Evolutionary conservation across 116 monocot species (phyloP), one percentile per base, ranked within the genome.

Genomic region (Papilionanthe hybrid): DNA sequence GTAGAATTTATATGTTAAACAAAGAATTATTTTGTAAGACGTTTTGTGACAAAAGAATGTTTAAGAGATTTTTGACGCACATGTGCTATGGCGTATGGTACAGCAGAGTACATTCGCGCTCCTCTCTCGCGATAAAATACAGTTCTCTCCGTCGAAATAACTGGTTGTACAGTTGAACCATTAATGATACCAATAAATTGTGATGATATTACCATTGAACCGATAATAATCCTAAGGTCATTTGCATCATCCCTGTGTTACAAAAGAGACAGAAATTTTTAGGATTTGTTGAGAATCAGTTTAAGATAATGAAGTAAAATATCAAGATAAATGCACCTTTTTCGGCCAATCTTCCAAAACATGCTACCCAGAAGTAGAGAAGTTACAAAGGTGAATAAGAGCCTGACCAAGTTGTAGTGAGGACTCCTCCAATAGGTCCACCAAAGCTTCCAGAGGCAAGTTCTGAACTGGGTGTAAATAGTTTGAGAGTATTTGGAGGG

Each of bases 341-440:
- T 86, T 0, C 42, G 37, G 32, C 87, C 93, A 57, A 90, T 68
- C 7, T 47, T 71, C 94, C 89, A 94, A 68, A 90, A 88, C 18
- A 85, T 78, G 55, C 78, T 66, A 7, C 88, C 88, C 8, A 88
- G 75, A 13, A 88, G 77, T n/a, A 88, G 13, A 50, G 80, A 85
- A 48, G 85, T 83, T 66, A 82, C 27, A 28, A 85, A 69, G 17
- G 83, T 85, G 76, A 88, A 88, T 79, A n/a, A 75, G 32, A 83
- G 75, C 65, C 88, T 88, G 57, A 83, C 88, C 22, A 85, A 78
- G 78, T 88, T 88, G 76, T 88, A 88, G 19, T 83, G 82, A 15
- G 88, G 88, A 76, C 85, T 88, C 78, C 88, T 78, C 88, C 88
- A 88, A 50, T 88, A 88, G 25, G 84, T 86, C 79, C 82, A 85